phyloP scores from a whole-genome alignment of 352 stramenopile genomes.

The Pythium phragmiticola region DNA sequence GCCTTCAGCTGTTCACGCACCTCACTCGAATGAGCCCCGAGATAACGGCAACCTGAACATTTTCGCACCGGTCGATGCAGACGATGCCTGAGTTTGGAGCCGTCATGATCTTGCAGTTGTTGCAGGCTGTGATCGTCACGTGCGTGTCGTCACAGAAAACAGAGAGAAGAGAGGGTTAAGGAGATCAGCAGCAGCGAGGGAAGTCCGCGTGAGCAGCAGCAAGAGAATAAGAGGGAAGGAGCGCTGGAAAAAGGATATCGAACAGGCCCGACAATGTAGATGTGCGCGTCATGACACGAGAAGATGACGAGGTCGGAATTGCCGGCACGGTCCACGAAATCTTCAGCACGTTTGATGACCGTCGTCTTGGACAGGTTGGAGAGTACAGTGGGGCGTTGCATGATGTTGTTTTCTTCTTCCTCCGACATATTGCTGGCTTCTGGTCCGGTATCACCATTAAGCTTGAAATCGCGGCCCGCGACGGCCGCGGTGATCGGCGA shows the following conservation, averaged over 20 bases:
- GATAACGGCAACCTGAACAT: conserved; percentile 87
- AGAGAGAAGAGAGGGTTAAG: conserved; percentile 42
- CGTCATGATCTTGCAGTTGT: conserved; percentile 95
- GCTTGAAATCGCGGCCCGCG: conserved; percentile 7
- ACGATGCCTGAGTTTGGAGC: conserved; percentile 92
- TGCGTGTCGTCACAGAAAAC: conserved; percentile 44
- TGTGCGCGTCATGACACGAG: conserved; percentile 92
- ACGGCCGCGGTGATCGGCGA: conserved; percentile 14
- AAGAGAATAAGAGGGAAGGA: conserved; percentile 2
- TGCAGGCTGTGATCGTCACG: conserved; percentile 92
- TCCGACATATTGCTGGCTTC: not conserved
- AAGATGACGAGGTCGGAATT: conserved; percentile 81
- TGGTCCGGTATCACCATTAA: not conserved
- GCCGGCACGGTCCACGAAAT: conserved; percentile 45
- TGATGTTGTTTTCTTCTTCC: conserved; percentile 24
- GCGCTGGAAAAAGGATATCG: conserved; percentile 70
- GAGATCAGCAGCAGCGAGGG: conserved; percentile 17
- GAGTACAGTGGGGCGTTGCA: conserved; percentile 45
- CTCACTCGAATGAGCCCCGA: conserved; percentile 87
- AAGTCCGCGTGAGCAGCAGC: not conserved
- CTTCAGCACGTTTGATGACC: conserved; percentile 73
- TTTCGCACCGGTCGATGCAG: conserved; percentile 94
- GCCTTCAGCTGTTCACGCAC: conserved; percentile 29
- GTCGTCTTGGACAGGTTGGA: conserved; percentile 73
- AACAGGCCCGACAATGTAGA: conserved; percentile 94